A percentile compares a stretch with the other conserved stretches of the same genome.
These are phyloP conservation scores for Aspergillus funiculosus DNA, from an alignment of 495 filamentous ascomycete genomes.

Conservation along the genomic window DNA sequence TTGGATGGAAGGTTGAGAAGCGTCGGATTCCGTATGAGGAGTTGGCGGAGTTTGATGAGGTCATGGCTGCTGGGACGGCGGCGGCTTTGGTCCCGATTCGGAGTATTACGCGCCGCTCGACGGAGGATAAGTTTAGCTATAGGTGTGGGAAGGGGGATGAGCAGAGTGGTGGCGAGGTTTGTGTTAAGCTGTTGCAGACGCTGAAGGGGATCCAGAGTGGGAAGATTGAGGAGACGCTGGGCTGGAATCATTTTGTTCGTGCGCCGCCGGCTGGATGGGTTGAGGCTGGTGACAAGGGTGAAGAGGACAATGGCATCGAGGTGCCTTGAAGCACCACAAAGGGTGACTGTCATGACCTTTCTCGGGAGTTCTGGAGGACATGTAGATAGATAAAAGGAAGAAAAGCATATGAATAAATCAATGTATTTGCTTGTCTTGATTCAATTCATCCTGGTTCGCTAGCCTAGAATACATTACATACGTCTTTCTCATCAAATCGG, in stretches of 20 bases:
- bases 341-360: too few species aligned
- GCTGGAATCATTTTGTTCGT: conserved; percentile 53
- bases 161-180: conserved; percentile 67
- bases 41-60: conserved; percentile 67
- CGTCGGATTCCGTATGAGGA: conserved; percentile 73
- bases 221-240: conserved; percentile 65
- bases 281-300: conserved; percentile 19
- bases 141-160: conserved; percentile 53
- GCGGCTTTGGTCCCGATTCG: conserved; percentile 87
- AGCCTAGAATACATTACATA: too few species aligned
- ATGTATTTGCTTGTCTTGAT: too few species aligned
- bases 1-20: conserved; percentile 62
- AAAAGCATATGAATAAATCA: too few species aligned
- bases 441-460: too few species aligned
- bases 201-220: conserved; percentile 83
- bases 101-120: conserved; percentile 69
- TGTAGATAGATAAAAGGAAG: too few species aligned
- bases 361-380: too few species aligned
- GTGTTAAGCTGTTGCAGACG: conserved; percentile 60
- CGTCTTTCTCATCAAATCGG: too few species aligned
- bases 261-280: conserved; percentile 32
- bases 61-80: conserved; percentile 89
- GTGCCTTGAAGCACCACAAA: conserved; percentile 19
- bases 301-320: conserved; percentile 25
- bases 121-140: conserved; percentile 61